Evolutionary conservation across 495 filamentous ascomycete genomes (phyloP).

Genomic region (Patellaria atrata): DNA sequence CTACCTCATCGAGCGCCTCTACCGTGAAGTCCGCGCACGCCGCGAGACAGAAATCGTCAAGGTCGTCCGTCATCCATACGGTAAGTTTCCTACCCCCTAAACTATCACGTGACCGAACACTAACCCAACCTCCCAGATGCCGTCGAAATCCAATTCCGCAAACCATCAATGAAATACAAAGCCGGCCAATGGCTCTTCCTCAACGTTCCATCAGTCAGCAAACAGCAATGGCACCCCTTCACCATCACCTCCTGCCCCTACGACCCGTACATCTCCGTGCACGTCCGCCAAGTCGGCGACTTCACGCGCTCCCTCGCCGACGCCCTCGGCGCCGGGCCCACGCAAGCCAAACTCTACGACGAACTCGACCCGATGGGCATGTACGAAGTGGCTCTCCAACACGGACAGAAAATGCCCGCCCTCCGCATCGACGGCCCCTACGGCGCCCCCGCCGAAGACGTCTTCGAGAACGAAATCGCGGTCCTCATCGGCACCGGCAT

Average conservation of each 20-base stretch:
- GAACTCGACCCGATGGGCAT: constrained; percentile 86
- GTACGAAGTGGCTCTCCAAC: constrained; percentile 94
- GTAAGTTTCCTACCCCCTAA: constrained; percentile 33
- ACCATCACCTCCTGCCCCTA: constrained; percentile 98
- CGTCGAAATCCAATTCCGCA: constrained; percentile 93
- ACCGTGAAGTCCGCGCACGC: constrained; percentile 73
- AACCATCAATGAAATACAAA: constrained; percentile 96
- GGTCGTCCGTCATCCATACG: constrained; percentile 94
- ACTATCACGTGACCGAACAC: constrained; percentile 22
- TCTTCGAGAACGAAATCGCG: constrained; percentile 97
- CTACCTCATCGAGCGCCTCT: constrained; percentile 80
- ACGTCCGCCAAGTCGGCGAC: constrained; percentile 92
- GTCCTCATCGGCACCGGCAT: constrained; percentile 96
- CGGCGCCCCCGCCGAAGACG: constrained; percentile 88
- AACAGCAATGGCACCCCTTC: constrained; percentile 94
- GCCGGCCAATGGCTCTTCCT: constrained; percentile 96
- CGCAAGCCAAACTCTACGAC: constrained; percentile 74
- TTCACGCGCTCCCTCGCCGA: constrained; percentile 82
- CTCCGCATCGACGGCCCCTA: constrained; percentile 93
- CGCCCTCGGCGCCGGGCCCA: constrained; percentile 77
- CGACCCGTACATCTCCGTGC: constrained; percentile 84
- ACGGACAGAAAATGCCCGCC: constrained; percentile 76
- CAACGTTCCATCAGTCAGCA: constrained; percentile 76
- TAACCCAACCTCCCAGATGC: constrained; percentile 43
- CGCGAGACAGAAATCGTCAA: constrained; percentile 79